These are phyloP conservation scores for Fagus sylvatica DNA, from an alignment of 306 rosid species.

Conservation along the genomic window DNA sequence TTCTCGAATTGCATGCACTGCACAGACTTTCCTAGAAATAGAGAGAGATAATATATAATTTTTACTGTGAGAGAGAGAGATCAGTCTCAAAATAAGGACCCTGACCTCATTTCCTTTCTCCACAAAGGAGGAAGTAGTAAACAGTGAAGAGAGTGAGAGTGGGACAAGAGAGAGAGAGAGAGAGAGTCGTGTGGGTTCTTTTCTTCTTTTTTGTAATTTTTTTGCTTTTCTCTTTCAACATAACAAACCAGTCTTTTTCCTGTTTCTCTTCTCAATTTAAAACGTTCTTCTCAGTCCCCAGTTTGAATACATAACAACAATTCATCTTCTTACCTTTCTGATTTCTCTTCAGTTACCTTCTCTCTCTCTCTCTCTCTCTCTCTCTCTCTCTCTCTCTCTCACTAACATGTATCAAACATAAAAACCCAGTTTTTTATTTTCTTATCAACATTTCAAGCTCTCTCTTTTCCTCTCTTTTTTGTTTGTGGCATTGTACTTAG, in stretches of 20 bases:
- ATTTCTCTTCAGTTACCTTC: neutral
- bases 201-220: constrained; percentile 16
- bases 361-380: neutral
- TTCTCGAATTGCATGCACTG: constrained; percentile 53
- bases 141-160: neutral
- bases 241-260: constrained; percentile 15
- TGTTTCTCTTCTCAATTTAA: constrained; percentile 19
- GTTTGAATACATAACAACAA: neutral
- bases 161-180: neutral
- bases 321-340: constrained; percentile 4
- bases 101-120: constrained; percentile 33
- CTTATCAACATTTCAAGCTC: neutral
- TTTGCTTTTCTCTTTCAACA: neutral
- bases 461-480: neutral
- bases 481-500: constrained; percentile 21
- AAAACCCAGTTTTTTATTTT: neutral
- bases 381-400: neutral
- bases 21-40: constrained; percentile 31
- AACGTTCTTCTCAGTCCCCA: constrained; percentile 27
- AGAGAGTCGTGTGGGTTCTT: constrained; percentile 35
- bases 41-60: neutral
- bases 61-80: neutral
- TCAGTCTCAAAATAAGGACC: constrained; percentile 48
- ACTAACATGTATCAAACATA: neutral
- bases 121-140: neutral